Base-by-base conservation (phyloP, 1,284 basidiomycete genomes). In the Rhizoctonia solani region DNA sequence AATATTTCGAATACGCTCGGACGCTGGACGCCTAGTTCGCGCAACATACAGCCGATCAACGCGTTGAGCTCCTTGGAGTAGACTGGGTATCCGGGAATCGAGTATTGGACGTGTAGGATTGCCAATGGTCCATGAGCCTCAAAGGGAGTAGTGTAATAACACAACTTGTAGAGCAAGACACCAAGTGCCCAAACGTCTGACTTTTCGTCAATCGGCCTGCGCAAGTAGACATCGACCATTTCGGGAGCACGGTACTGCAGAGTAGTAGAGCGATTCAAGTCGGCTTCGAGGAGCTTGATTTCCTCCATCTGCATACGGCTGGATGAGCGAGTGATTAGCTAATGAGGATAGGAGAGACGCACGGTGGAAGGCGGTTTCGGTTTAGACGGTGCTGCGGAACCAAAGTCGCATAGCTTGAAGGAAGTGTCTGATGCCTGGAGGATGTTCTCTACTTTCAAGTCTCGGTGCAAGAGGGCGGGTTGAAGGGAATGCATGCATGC, bases 371-470 rank as follows among this genome's bases (percentile, higher is more conserved):
- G 92, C 6, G 91, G 83, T 67, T 85, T 83, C 5, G 80, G 74
- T 14, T 87, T 79, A 2, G 94, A 87, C 1, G 87, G 85, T 0
- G 89, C 89, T 1, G 96, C 91, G 27, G 94, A 97, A 46, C 97
- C 97, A 78, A 99, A 99, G 77, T 99, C 97, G 77, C 97, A 99
- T 14, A 99, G 83, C 77, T 99, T 99, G 84, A 90, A 99, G 1
- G 87, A 87, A 19, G 87, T 86, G 6, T 80, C 77, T 27, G 85
- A 86, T 65, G 87, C 86, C 76, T 88, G 91, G 0, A 99, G 86
- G 73, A 99, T 98, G 77, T 99, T 99, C 78, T 99, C 97, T 46
- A 98, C 94, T 79, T 99, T 99, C 75, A 99, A 86, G 79, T 99
- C 97, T 46, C 97, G 92, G 76, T 99, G 97, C 41, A 99, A 83